A percentile compares a stretch with the other conserved stretches of the same genome.
Conservation (phyloP, 306 rosid genomes). For the Mimosa pudica region DNA sequence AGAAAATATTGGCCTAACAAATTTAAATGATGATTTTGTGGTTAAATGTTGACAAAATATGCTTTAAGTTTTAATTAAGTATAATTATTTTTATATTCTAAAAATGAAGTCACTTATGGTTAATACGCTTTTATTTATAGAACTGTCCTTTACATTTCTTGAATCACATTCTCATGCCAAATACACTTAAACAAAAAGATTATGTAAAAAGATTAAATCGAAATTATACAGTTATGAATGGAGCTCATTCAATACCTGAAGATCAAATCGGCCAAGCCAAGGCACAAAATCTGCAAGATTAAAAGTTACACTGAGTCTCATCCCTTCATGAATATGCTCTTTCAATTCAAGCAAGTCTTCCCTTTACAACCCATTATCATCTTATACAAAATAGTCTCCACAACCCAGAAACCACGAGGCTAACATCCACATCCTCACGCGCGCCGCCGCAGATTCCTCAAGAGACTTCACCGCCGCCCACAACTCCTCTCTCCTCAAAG, state of each 20-base stretch:
- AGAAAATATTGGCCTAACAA: no score
- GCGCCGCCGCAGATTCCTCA: constrained; percentile 6
- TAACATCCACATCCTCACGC: constrained; percentile 2
- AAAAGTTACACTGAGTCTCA: background rate
- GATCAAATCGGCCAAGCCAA: background rate
- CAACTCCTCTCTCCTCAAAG: constrained; percentile 11
- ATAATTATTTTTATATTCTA: no score
- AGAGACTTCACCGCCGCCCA: background rate
- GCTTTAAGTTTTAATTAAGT: no score
- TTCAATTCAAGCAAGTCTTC: background rate
- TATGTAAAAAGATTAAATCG: background rate
- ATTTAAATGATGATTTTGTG: no score
- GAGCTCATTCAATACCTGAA: background rate
- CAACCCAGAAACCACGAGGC: background rate
- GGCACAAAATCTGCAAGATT: background rate
- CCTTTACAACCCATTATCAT: background rate
- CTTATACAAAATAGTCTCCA: background rate
- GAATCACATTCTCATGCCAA: no score
- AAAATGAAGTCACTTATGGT: no score
- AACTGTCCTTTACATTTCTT: no score
- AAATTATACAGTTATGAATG: no score
- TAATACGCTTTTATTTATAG: no score
- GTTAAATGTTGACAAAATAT: no score
- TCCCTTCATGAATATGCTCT: background rate
- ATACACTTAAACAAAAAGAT: no score